phyloP scores from a whole-genome alignment of 192 early-diverging fungal genomes.

The Neocallimastix lanati region DNA sequence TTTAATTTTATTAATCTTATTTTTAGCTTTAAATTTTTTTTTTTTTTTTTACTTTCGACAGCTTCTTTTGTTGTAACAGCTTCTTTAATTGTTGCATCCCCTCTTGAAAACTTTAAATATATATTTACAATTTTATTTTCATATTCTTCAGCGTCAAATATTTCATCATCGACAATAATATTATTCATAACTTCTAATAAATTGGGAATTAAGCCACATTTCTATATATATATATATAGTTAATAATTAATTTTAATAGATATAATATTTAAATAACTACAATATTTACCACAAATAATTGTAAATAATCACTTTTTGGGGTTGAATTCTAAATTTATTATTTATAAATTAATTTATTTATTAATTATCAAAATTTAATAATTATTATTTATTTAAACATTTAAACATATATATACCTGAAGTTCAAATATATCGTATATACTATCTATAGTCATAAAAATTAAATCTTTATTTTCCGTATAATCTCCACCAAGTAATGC shows the following conservation, averaged over 20 bases:
- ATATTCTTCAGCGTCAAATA: slow-evolving; percentile 5
- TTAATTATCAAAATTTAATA: too few species aligned
- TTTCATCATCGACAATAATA: slow-evolving; percentile 15
- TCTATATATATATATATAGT: too few species aligned
- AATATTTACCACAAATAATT: slow-evolving; percentile 14
- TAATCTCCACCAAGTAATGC: slow-evolving; percentile 27
- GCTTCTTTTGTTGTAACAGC: slow-evolving; percentile 15
- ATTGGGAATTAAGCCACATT: slow-evolving; percentile 23
- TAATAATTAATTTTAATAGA: too few species aligned
- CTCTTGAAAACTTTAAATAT: slow-evolving; percentile 31
- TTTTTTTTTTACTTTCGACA: slow-evolving; percentile 20
- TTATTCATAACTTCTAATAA: slow-evolving; percentile 16
- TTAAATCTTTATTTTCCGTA: slow-evolving; percentile 16
- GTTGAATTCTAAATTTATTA: slow-evolving; percentile 16
- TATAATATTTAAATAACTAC: too few species aligned
- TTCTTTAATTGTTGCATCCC: slow-evolving; percentile 30
- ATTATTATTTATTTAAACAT: neutral
- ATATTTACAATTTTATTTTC: slow-evolving; percentile 24
- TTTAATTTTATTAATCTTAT: too few species aligned
- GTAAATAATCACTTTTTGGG: slow-evolving; percentile 33
- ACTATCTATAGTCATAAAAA: slow-evolving; percentile 28
- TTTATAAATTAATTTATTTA: too few species aligned
- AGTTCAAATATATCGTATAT: slow-evolving; percentile 29
- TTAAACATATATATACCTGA: slow-evolving; percentile 10
- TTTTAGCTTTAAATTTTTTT: too few species aligned